These are phyloP conservation scores for Pachysandra terminalis DNA, from an alignment of 164 flowering plant genomes.

Conservation along the genomic window DNA sequence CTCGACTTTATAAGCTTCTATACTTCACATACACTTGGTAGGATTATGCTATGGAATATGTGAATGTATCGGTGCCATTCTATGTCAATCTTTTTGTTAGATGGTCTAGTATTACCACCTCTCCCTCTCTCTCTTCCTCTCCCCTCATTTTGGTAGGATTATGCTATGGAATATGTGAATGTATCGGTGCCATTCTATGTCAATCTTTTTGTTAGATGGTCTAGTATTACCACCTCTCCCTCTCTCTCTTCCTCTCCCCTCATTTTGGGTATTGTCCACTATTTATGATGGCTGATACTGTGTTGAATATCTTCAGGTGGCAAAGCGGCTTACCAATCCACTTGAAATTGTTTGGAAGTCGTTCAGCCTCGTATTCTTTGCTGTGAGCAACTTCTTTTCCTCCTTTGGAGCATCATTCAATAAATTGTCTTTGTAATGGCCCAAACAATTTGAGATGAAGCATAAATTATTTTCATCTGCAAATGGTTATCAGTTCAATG, in stretches of 20 bases:
- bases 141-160: not conserved
- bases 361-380: conserved; percentile 92
- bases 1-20: not conserved
- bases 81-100: not conserved
- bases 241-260: not conserved
- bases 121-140: not conserved
- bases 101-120: not conserved
- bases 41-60: not conserved
- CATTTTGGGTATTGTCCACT: not conserved
- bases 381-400: conserved; percentile 49
- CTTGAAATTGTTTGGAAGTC: conserved; percentile 93
- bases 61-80: not conserved
- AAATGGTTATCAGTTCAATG: not conserved
- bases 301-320: conserved; percentile 41
- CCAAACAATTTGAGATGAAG: not conserved
- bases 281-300: not conserved
- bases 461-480: too few species aligned
- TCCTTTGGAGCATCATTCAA: not conserved
- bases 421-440: not conserved
- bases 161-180: too few species aligned
- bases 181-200: not conserved
- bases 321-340: conserved; percentile 73
- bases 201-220: not conserved
- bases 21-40: too few species aligned
- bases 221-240: not conserved